A percentile compares a stretch with the other conserved stretches of the same genome.
Conservation (phyloP, 441 rosid genomes). For the Pelargonium fulgidum region DNA sequence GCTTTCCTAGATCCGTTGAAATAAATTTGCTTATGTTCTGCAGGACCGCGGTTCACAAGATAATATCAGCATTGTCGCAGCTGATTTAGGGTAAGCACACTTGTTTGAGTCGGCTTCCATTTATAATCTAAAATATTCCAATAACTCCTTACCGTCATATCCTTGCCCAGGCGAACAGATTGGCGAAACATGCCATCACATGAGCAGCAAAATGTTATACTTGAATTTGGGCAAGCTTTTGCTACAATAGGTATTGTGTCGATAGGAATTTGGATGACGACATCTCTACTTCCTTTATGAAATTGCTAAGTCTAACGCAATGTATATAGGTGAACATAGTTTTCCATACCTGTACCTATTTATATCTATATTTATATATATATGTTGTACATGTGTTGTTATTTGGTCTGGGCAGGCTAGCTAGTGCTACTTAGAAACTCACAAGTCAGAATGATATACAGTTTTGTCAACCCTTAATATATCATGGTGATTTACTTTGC, state of each 20-base stretch:
- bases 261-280: constrained; percentile 66
- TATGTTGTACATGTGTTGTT: constrained; percentile 17
- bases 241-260: constrained; percentile 67
- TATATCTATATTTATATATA: constrained; percentile 18
- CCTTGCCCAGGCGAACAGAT: constrained; percentile 54
- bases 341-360: constrained; percentile 1
- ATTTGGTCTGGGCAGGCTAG: too few relatives aligned
- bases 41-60: constrained; percentile 81
- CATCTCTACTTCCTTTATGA: constrained; percentile 44
- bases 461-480: too few relatives aligned
- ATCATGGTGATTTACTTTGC: too few relatives aligned
- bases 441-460: too few relatives aligned
- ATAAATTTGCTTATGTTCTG: constrained; percentile 19
- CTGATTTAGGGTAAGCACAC: constrained; percentile 79
- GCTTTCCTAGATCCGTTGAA: constrained; percentile 3
- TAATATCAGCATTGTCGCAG: constrained; percentile 72
- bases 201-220: constrained; percentile 40
- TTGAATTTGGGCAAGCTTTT: constrained; percentile 66
- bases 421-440: too few relatives aligned
- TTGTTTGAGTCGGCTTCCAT: background rate
- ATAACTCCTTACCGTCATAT: constrained; percentile 2
- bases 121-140: background rate
- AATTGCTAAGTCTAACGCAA: constrained; percentile 5
- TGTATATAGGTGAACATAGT: constrained; percentile 28
- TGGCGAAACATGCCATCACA: constrained; percentile 60